Evolutionary conservation across 495 filamentous ascomycete genomes (phyloP), one percentile per base, ranked within the genome.

Genomic region (Pyronema domesticum): DNA sequence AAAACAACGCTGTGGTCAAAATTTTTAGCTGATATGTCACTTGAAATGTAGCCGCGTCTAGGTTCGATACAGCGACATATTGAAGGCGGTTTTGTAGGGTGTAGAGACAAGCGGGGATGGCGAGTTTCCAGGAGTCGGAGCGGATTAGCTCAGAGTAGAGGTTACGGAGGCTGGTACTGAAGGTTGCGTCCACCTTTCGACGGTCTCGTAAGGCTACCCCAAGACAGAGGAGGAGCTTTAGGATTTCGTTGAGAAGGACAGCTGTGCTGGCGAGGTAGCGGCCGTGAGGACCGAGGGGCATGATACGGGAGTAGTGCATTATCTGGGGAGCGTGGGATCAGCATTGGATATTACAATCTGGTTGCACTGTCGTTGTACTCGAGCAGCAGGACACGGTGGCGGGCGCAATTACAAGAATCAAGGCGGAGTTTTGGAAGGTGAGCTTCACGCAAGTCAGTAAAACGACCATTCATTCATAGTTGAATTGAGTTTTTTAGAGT

Each of bases 71-170:
- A 1, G 86, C 91, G 48, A 94, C 76, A 67, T 95, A 98, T 68
- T 95, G 86, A 15, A 98, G 70, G 3, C 81, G 83, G 64, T 94
- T 95, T 62, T 95, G 85, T 23, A 95, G 58, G 0, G 91, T 94
- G 64, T 94, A 95, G 2, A 96, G 73, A 42, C 78, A 74, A 7
- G 88, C 91, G 0, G 91, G 89, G 37, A 96, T 82, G 5, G 86
- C 87, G 58, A 98, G 65, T 68, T 95, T 95, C 91, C 91, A 98
- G 61, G 86, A 85, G 60, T 98, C 91, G n/a, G 83, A 80, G 3
- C 83, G 82, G 65, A 95, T 94, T 0, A 95, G 81, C 11, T 82
- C 77, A 46, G 73, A 76, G 59, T 76, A 81, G n/a, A 96, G 77
- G 57, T 85, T 80, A 57, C 77, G 78, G 68, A 94, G 81, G 18